A percentile compares a stretch with the other conserved stretches of the same genome.
Conservation (phyloP, 352 stramenopile genomes). For the Bremia lactucae region DNA sequence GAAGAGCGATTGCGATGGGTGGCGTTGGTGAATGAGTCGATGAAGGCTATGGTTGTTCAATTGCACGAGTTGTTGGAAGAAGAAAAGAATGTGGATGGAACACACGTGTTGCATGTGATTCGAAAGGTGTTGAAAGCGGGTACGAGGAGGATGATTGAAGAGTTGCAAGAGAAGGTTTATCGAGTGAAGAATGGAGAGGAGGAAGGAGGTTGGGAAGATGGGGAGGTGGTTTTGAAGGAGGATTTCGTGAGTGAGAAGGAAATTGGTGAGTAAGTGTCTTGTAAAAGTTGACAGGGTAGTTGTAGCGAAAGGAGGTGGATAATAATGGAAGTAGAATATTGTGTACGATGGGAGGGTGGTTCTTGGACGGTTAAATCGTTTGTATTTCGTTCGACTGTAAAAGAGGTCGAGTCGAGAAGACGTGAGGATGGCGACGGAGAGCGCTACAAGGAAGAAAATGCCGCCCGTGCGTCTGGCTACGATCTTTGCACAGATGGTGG, state of each 20-base stretch:
- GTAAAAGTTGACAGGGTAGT: too few species aligned
- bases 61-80: constrained; percentile 78
- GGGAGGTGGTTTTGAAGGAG: too few species aligned
- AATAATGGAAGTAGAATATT: too few species aligned
- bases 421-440: constrained; percentile 12
- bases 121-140: constrained; percentile 72
- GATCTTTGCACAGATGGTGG: constrained; percentile 57
- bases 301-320: too few species aligned
- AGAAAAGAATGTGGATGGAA: constrained; percentile 40
- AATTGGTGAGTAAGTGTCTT: too few species aligned
- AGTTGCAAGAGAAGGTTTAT: constrained; percentile 27
- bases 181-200: constrained; percentile 24
- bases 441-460: constrained; percentile 17
- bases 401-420: too few species aligned
- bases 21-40: constrained; percentile 8
- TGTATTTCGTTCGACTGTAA: too few species aligned
- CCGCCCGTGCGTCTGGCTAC: constrained; percentile 56
- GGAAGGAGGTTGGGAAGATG: constrained; percentile 15
- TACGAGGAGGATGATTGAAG: constrained; percentile 57
- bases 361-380: too few species aligned
- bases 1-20: too few species aligned
- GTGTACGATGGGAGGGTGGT: too few species aligned
- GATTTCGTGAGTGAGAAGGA: too few species aligned
- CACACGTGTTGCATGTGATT: constrained; percentile 62
- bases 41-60: constrained; percentile 78